Evolutionary conservation across 2,329 filamentous ascomycete genomes (phyloP), one percentile per base, ranked within the genome.

Genomic region (Cadophora luteo-olivacea): DNA sequence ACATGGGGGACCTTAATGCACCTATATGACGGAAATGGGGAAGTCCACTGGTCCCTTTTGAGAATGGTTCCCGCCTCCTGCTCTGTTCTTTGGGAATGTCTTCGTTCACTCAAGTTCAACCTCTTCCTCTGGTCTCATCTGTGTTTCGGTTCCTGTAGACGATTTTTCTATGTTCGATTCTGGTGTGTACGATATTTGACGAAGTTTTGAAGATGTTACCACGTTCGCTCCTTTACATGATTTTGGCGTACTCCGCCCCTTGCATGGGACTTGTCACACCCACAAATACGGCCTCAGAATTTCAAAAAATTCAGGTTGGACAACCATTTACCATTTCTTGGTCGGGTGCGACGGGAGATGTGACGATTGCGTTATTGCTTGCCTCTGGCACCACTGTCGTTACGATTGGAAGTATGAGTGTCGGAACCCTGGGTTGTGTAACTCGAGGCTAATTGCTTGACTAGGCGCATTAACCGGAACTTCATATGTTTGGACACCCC

Each of bases 401-500:
- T 51, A 66, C 54, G 1, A 61, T 61, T 55, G 55, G 54, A 29
- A 60, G 54, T 60, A 51, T 61, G 64, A 24, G 29, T 11, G 6
- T 52, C 45, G 33, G 57, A n/a, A 41, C 33, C 19, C 38, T 48
- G 29, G 32, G 52, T 52, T 25, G 55, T 48, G 49, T 45, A 55
- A 66, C 58, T n/a, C 12, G 24, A 55, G 14, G 32, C 63, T 65
- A 58, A 61, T 41, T 29, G 22, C 24, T 45, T 25, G 5, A 36
- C 1, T 32, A 66, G 65, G 29, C n/a, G 48, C 57, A 8, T 14
- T 66, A 29, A 41, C 57, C 3, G 48, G 48, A n/a, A 62, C n/a
- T n/a, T 45, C 55, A 29, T 66, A 41, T 66, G 16, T 55, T 29
- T 66, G 57, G 65, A 66, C 57, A 36, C 63, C 63, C 16, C 52